Conservation (phyloP, 495 filamentous ascomycete genomes). For the Xylaria curta region DNA sequence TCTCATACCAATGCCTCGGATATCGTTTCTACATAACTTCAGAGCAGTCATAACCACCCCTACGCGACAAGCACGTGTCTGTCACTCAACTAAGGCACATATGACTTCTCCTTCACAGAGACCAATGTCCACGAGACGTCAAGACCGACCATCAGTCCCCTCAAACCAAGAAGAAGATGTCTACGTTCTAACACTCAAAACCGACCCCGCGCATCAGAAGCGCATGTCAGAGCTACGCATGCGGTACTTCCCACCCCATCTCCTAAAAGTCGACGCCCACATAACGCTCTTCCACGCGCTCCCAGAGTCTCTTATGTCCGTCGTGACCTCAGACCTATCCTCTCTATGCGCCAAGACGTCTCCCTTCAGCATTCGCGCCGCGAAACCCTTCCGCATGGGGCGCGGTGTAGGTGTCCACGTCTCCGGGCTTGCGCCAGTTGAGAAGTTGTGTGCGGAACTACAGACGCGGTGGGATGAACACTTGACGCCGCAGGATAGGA, state of each 20-base stretch:
- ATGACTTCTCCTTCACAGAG: neutral
- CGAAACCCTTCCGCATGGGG: neutral
- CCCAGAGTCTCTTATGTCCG: neutral
- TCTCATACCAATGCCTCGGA: neutral
- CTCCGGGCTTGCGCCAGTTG: neutral
- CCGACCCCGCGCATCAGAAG: neutral
- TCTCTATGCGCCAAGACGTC: neutral
- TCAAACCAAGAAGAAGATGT: neutral
- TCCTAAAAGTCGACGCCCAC: neutral
- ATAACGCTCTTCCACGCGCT: slow-evolving; percentile 1
- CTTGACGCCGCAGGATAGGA: neutral
- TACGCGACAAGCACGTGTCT: neutral
- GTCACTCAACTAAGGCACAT: neutral
- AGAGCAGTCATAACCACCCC: too few relatives aligned
- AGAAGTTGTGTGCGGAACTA: neutral
- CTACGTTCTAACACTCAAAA: neutral
- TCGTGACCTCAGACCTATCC: neutral
- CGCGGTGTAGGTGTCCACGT: neutral
- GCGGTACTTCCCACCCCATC: neutral
- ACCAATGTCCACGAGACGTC: neutral
- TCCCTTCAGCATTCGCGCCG: neutral
- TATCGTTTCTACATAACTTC: neutral
- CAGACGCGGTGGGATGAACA: neutral
- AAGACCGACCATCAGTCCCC: neutral
- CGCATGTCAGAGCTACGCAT: neutral